Conservation (phyloP, 2,329 filamentous ascomycete species). For the Aureobasidium sp. region DNA sequence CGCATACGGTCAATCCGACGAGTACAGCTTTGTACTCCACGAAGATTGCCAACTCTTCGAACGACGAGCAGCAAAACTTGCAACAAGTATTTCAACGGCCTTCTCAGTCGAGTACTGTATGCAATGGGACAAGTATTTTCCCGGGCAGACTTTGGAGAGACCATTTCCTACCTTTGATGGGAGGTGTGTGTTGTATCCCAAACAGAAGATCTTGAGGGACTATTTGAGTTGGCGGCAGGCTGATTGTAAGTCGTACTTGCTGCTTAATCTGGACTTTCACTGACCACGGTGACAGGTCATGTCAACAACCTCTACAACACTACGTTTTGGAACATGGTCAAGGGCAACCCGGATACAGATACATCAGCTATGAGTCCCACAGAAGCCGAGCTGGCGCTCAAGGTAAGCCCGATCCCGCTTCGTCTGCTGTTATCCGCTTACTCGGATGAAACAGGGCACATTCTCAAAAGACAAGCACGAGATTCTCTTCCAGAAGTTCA, state of each 20-base stretch:
- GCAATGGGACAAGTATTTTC: slow-evolving; percentile 70
- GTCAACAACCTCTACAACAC: slow-evolving; percentile 99
- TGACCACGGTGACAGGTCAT: slow-evolving; percentile 38
- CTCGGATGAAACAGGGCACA: slow-evolving; percentile 53
- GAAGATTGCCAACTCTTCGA: slow-evolving; percentile 78
- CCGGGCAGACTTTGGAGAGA: slow-evolving; percentile 56
- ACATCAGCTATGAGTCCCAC: slow-evolving; percentile 55
- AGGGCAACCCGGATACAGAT: not conserved
- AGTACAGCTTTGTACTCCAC: slow-evolving; percentile 89
- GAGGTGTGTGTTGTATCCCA: slow-evolving; percentile 82
- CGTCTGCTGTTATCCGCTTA: not conserved
- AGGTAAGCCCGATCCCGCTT: slow-evolving; percentile 39
- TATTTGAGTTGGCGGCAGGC: slow-evolving; percentile 97
- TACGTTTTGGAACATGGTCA: slow-evolving; percentile 76
- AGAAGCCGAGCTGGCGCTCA: slow-evolving; percentile 72
- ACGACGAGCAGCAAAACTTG: slow-evolving; percentile 75
- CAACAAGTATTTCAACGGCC: slow-evolving; percentile 82
- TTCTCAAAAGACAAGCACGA: slow-evolving; percentile 88
- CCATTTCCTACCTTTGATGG: slow-evolving; percentile 89
- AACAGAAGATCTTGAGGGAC: slow-evolving; percentile 71
- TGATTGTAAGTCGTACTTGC: slow-evolving; percentile 59
- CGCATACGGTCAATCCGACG: slow-evolving; percentile 90
- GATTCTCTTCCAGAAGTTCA: slow-evolving; percentile 80
- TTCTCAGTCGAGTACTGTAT: slow-evolving; percentile 89
- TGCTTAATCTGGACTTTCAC: not conserved